phyloP scores from a whole-genome alignment of 2,329 filamentous ascomycete genomes.

The Penicillium sclerotigenum region DNA sequence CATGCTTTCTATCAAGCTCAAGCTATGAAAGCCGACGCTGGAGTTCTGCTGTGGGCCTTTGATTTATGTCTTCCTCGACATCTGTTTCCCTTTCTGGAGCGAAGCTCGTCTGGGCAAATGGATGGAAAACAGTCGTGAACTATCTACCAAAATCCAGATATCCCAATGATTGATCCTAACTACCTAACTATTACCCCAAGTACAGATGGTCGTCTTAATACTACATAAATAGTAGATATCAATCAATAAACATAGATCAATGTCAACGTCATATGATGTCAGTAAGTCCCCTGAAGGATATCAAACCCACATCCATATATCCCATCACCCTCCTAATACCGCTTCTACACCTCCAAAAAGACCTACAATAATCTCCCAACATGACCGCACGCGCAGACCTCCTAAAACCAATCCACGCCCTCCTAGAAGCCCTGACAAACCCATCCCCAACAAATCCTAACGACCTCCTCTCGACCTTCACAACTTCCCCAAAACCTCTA shows the following conservation, averaged over 20 bases:
- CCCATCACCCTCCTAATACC: neutral
- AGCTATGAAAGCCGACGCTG: conserved; percentile 3
- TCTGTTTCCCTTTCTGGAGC: neutral
- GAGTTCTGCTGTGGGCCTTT: conserved; percentile 9
- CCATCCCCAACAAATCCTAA: conserved; percentile 20
- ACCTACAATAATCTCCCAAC: neutral
- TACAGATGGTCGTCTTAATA: neutral
- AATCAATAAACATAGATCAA: conserved; percentile 2
- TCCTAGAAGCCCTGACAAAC: conserved; percentile 34
- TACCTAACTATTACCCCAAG: no score
- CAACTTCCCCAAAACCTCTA: conserved; percentile 23
- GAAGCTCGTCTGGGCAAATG: neutral
- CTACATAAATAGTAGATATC: neutral
- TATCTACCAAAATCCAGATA: conserved; percentile 4
- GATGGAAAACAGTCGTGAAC: neutral
- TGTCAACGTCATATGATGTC: conserved; percentile 24
- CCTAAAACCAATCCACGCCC: conserved; percentile 25
- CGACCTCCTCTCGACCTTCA: conserved; percentile 37
- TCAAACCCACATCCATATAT: neutral
- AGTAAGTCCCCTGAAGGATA: neutral
- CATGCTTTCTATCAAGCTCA: neutral
- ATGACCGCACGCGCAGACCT: conserved; percentile 21
- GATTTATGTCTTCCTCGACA: neutral
- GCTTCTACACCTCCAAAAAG: neutral
- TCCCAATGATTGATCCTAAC: neutral